Conservation (phyloP, 495 filamentous ascomycete species). For the Penicillium bialowiezense region DNA sequence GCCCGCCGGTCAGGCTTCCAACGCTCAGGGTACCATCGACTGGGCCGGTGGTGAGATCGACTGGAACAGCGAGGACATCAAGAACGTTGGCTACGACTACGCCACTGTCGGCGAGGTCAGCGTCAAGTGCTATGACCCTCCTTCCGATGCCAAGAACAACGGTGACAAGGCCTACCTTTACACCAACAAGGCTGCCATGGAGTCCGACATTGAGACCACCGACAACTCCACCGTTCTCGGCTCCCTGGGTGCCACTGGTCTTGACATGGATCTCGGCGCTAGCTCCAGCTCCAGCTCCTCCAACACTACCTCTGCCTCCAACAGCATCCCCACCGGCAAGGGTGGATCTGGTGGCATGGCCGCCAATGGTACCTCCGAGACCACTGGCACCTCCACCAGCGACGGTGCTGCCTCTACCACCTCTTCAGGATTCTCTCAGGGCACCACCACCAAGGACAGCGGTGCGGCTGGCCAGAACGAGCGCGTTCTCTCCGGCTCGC, state of each 20-base stretch:
- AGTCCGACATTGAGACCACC: slow-evolving; percentile 72
- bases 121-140: slow-evolving; percentile 81
- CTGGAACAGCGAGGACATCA: slow-evolving; percentile 80
- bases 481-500: slow-evolving; percentile 48
- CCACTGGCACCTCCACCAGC: slow-evolving; percentile 16
- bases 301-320: slow-evolving; percentile 18
- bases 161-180: slow-evolving; percentile 74
- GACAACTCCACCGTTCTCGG: slow-evolving; percentile 74
- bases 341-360: slow-evolving; percentile 31
- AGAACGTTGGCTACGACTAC: slow-evolving; percentile 85
- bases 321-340: slow-evolving; percentile 36
- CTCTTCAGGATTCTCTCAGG: slow-evolving; percentile 24
- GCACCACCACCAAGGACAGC: slow-evolving; percentile 21
- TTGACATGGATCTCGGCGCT: slow-evolving; percentile 56
- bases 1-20: slow-evolving; percentile 81
- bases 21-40: slow-evolving; percentile 77
- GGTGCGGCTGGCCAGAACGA: slow-evolving; percentile 41
- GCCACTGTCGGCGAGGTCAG: slow-evolving; percentile 73
- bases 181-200: slow-evolving; percentile 59
- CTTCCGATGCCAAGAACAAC: slow-evolving; percentile 55
- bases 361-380: slow-evolving; percentile 3
- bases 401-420: slow-evolving; percentile 10
- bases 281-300: slow-evolving; percentile 23
- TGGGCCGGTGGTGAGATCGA: slow-evolving; percentile 91
- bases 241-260: slow-evolving; percentile 73